Base-by-base conservation (phyloP, 805 yeast species). In the Cyberlindnera xylosilytica region DNA sequence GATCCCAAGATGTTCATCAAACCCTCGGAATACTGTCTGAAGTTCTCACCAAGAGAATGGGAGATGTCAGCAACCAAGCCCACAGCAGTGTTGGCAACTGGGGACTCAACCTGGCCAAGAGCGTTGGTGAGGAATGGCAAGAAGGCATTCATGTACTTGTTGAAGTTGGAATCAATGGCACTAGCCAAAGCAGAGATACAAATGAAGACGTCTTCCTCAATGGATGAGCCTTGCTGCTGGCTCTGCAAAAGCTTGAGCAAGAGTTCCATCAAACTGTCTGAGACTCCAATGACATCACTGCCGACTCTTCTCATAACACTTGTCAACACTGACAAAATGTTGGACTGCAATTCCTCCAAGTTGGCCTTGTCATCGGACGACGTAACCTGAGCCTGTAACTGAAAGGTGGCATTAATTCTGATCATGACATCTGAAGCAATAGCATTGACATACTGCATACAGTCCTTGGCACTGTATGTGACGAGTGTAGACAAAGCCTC, bases 51-150 rank as follows among this genome's bases (percentile, higher is more conserved):
- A 40, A 93, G 73, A 1, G 97, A 87, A 59, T 89, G 95, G 9
- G 95, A 78, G 53, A 91, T 82, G 66, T 93, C 99, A 16, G 97
- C 97, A 45, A 93, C 89, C 38, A 93, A 75, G 4, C 99, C 98
- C 44, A 93, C 89, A 3, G 98, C 96, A 5, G 96, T 87, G 49
- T 78, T 78, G 57, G 96, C 84, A 10, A 87, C 81, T 29, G 90
- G 85, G 4, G 88, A 80, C 29, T 87, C 96, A 8, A 85, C 79
- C 63, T 89, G 90, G 54, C 79, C 76, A 47, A 93, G 72, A 0
- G 96, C 96, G 47, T 74, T 73, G 15, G 81, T 79, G 61, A 93
- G 73, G 62, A 73, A 90, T 42, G 98, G 97, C 46, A 87, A 70
- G 62, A 93, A 88, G 6, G 85, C 74, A 42, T 78, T 81, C 81